These are phyloP conservation scores for Epipyxis sp. DNA, from an alignment of 108 stramenopile genomes.

Conservation along the genomic window DNA sequence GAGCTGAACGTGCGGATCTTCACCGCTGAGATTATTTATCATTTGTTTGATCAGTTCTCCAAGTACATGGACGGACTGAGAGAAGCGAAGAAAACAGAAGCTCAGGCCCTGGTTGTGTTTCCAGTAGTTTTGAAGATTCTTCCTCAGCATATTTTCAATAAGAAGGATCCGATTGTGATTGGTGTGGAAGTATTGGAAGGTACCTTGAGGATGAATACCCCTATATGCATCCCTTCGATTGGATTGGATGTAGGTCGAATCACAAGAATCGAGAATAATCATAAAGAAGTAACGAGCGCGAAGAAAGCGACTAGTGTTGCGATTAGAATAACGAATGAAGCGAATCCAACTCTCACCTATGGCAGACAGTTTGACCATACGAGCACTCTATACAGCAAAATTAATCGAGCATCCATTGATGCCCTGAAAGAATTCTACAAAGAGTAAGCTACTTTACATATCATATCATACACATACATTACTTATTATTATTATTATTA, in stretches of 20 bases:
- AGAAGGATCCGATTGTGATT: slow-evolving; percentile 96
- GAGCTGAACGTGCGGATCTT: slow-evolving; percentile 89
- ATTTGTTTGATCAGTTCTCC: slow-evolving; percentile 95
- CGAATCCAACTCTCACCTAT: slow-evolving; percentile 90
- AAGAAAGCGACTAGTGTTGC: slow-evolving; percentile 82
- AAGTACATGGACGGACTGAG: slow-evolving; percentile 78
- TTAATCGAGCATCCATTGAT: slow-evolving; percentile 91
- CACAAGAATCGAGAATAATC: slow-evolving; percentile 88
- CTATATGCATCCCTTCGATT: slow-evolving; percentile 84
- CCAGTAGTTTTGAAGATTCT: slow-evolving; percentile 87
- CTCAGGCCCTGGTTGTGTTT: slow-evolving; percentile 66
- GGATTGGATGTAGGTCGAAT: slow-evolving; percentile 82
- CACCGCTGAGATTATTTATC: slow-evolving; percentile 99
- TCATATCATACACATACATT: too few species aligned
- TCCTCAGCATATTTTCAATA: slow-evolving; percentile 94
- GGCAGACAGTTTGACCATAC: slow-evolving; percentile 94
- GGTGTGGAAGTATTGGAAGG: slow-evolving; percentile 90
- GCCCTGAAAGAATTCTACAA: slow-evolving; percentile 95
- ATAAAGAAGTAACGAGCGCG: slow-evolving; percentile 79
- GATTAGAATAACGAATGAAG: slow-evolving; percentile 84
- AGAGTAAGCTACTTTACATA: slow-evolving; percentile 51
- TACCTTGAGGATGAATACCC: slow-evolving; percentile 93
- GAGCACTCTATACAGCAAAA: slow-evolving; percentile 79
- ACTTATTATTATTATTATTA: neutral
- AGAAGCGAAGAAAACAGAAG: slow-evolving; percentile 72